phyloP scores from a whole-genome alignment of 208 protist genomes.

The Acanthamoeba royreba region DNA sequence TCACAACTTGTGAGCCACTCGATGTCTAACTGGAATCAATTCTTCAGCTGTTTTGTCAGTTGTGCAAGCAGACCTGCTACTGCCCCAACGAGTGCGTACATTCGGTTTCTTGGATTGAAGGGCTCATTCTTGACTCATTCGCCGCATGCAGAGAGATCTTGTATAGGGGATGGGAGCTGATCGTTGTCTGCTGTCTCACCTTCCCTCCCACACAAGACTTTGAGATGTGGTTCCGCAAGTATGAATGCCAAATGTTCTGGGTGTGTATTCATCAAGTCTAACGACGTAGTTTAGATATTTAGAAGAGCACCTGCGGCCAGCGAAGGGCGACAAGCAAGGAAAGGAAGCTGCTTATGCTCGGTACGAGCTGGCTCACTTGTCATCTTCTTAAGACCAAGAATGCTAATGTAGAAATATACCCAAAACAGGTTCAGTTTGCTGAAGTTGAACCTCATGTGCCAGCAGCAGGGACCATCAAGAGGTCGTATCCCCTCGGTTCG shows the following conservation, averaged over 20 bases:
- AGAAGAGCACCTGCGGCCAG: background rate
- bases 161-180: slow-evolving; percentile 40
- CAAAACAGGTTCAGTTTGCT: background rate
- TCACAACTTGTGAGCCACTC: background rate
- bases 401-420: background rate
- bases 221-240: slow-evolving; percentile 33
- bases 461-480: background rate
- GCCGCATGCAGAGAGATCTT: background rate
- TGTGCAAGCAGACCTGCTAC: slow-evolving; percentile 41
- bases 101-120: background rate
- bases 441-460: slow-evolving; percentile 33
- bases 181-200: background rate
- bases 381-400: too few relatives aligned
- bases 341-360: background rate
- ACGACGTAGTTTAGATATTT: background rate
- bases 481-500: slow-evolving; percentile 7
- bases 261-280: too few relatives aligned
- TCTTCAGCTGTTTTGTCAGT: slow-evolving; percentile 7
- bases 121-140: background rate
- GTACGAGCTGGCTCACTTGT: too few relatives aligned
- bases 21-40: background rate
- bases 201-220: slow-evolving; percentile 27
- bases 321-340: background rate
- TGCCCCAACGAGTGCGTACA: background rate
- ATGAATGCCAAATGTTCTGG: too few relatives aligned